Conservation (phyloP, 2,329 filamentous ascomycete genomes). For the Scopulariopsis brevicaulis region DNA sequence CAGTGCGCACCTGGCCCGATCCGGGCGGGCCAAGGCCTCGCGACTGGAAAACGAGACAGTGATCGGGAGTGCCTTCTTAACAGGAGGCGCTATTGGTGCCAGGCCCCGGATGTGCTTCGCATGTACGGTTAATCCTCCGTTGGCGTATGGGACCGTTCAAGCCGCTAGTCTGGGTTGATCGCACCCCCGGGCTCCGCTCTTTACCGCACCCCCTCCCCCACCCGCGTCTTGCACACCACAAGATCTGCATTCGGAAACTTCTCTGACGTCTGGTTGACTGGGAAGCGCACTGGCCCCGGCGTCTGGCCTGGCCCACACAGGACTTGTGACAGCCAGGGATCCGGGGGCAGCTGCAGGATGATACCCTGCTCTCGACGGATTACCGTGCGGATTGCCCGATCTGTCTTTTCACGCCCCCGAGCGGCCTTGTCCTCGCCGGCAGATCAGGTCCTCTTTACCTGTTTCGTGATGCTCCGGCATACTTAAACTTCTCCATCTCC, state of each 20-base stretch:
- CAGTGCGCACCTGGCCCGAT: not conserved
- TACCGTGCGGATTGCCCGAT: slow-evolving; percentile 3
- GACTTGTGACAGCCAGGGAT: slow-evolving; percentile 6
- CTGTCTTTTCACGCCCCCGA: not conserved
- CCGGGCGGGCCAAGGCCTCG: not conserved
- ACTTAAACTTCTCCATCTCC: slow-evolving; percentile 5
- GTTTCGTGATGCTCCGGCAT: not conserved
- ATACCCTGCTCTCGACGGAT: slow-evolving; percentile 2
- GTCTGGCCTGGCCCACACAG: slow-evolving; percentile 4
- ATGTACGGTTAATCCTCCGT: not conserved
- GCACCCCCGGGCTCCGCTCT: not conserved
- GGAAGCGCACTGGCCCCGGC: not conserved
- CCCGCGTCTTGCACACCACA: not conserved
- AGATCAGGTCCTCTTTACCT: slow-evolving; percentile 2
- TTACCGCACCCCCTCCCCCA: not conserved
- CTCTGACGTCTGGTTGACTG: not conserved
- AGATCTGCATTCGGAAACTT: slow-evolving; percentile 2
- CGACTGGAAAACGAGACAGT: not conserved
- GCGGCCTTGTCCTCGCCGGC: slow-evolving; percentile 3
- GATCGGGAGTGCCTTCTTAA: not conserved
- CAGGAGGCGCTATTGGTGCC: slow-evolving; percentile 1
- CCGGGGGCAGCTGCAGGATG: not conserved
- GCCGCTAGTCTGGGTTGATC: not conserved
- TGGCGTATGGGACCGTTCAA: not conserved
- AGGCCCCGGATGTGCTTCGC: not conserved